Evolutionary conservation across 140 eudicot genomes (phyloP).

Genomic region (Bidens hawaiensis): DNA sequence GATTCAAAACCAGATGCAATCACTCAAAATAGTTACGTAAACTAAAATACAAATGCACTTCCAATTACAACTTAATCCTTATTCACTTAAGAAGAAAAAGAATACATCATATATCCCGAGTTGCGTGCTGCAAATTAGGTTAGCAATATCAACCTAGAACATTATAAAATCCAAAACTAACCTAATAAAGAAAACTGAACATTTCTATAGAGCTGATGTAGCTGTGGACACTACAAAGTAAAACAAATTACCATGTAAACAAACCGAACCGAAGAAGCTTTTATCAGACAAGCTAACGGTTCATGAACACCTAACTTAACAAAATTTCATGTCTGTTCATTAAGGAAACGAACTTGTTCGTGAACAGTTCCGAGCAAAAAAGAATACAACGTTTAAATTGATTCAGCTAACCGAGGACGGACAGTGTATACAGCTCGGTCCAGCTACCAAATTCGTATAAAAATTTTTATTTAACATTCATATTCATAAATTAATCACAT

Average conservation of each 20-base stretch:
- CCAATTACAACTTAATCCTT: background rate
- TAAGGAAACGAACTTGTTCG: too few species aligned
- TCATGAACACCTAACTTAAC: too few species aligned
- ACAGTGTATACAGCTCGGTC: too few species aligned
- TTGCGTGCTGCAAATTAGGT: constrained; percentile 6
- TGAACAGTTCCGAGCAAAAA: too few species aligned
- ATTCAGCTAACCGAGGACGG: too few species aligned
- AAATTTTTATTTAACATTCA: too few species aligned
- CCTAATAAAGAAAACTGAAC: background rate
- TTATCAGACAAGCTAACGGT: too few species aligned
- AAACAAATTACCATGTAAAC: constrained; percentile 1
- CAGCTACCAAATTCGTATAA: too few species aligned
- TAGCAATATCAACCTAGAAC: constrained; percentile 4
- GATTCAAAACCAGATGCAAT: background rate
- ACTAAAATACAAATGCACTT: background rate
- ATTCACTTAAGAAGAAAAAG: background rate
- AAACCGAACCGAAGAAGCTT: too few species aligned
- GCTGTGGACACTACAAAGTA: background rate
- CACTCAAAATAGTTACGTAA: background rate
- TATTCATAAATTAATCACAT: too few species aligned
- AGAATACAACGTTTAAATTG: too few species aligned
- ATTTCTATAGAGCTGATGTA: background rate
- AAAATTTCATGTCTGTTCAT: too few species aligned
- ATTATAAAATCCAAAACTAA: constrained; percentile 2
- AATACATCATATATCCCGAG: background rate